Evolutionary conservation across 2,329 filamentous ascomycete species (phyloP).

Genomic region (Pseudocercospora crystallina): DNA sequence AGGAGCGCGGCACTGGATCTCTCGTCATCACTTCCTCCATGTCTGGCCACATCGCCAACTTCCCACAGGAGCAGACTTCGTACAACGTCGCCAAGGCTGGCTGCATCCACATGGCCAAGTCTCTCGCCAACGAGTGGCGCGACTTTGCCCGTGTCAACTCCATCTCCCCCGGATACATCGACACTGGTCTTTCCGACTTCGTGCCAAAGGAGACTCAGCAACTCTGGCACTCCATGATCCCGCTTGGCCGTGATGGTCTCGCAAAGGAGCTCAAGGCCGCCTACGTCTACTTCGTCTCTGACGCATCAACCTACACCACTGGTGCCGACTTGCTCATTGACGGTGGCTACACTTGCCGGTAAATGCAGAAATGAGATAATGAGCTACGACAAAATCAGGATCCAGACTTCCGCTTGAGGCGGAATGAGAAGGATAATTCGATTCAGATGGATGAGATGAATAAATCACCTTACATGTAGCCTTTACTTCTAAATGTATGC

Average conservation of each 20-base stretch:
- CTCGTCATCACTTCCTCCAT: conserved; percentile 70
- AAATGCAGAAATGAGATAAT: conserved; percentile 19
- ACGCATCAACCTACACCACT: conserved; percentile 53
- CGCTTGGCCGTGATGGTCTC: conserved; percentile 60
- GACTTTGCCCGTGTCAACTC: conserved; percentile 68
- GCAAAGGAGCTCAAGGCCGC: conserved; percentile 65
- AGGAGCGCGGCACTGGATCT: conserved; percentile 62
- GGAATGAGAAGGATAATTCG: conserved; percentile 2
- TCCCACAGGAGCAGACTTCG: conserved; percentile 68
- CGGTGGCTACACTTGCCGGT: conserved; percentile 46
- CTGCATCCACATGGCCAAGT: conserved; percentile 58
- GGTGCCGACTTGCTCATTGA: conserved; percentile 53
- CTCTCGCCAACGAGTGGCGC: conserved; percentile 68
- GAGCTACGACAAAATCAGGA: conserved; percentile 9
- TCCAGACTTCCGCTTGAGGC: neutral
- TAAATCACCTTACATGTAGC: conserved; percentile 3
- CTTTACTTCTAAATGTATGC: conserved; percentile 2
- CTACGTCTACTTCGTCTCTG: conserved; percentile 55
- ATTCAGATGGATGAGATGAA: neutral
- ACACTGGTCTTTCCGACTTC: conserved; percentile 66
- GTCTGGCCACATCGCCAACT: conserved; percentile 83
- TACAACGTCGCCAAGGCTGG: conserved; percentile 68
- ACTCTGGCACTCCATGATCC: conserved; percentile 61
- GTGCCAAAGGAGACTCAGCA: conserved; percentile 59
- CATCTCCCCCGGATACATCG: conserved; percentile 68